Percentiles rank a stretch among this genome's conserved stretches.
Conservation (phyloP, 2,329 filamentous ascomycete genomes). For the Aspergillus ruber region DNA sequence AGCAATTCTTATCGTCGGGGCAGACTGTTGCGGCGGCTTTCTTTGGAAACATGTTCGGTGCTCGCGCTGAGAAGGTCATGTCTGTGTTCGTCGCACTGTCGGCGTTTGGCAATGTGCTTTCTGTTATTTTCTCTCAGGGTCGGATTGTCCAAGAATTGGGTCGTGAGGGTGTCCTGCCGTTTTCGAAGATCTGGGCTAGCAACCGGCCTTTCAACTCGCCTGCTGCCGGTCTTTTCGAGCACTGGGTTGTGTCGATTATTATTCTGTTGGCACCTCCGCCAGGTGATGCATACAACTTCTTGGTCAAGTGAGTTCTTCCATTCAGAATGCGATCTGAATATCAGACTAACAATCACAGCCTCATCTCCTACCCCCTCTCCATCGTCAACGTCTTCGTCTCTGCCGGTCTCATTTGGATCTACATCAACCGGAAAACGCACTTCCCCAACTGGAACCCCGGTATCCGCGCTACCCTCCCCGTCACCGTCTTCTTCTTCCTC, state of each 20-base stretch:
- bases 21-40: conserved; percentile 52
- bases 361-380: conserved; percentile 36
- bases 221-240: conserved; percentile 52
- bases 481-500: conserved; percentile 48
- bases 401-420: conserved; percentile 44
- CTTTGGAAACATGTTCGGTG: conserved; percentile 56
- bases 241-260: conserved; percentile 60
- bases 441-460: conserved; percentile 45
- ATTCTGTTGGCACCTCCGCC: conserved; percentile 61
- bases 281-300: conserved; percentile 62
- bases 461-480: conserved; percentile 45
- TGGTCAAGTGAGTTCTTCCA: conserved; percentile 31
- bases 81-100: conserved; percentile 57
- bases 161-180: conserved; percentile 63
- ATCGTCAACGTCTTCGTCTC: conserved; percentile 49
- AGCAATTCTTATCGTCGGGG: conserved; percentile 49
- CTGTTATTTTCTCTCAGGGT: conserved; percentile 47
- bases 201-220: conserved; percentile 63
- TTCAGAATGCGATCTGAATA: neutral
- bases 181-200: conserved; percentile 61
- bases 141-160: conserved; percentile 53
- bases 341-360: conserved; percentile 13
- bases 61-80: conserved; percentile 48
- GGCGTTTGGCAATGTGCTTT: conserved; percentile 56
- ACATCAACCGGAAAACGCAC: conserved; percentile 28